phyloP scores from a whole-genome alignment of 257 asterid genomes.

The Echites panduratus region DNA sequence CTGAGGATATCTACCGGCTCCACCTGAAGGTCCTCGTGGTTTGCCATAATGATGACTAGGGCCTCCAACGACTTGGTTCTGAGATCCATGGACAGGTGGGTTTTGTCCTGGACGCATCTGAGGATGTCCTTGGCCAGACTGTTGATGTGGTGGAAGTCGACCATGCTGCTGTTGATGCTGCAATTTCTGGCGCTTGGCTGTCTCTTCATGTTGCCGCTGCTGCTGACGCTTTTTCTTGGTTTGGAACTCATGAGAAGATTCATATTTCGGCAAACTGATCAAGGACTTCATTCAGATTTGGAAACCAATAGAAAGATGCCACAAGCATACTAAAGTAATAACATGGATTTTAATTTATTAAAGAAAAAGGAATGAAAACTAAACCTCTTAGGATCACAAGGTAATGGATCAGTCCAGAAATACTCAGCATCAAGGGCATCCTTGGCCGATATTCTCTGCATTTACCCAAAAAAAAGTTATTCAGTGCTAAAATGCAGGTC shows the following conservation, averaged over 20 bases:
- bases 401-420: conserved; percentile 86
- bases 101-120: conserved; percentile 66
- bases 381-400: conserved; percentile 85
- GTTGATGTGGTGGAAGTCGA: conserved; percentile 67
- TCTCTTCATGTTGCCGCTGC: conserved; percentile 69
- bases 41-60: conserved; percentile 64
- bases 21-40: conserved; percentile 73
- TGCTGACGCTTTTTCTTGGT: conserved; percentile 92
- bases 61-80: conserved; percentile 57
- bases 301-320: conserved; percentile 7
- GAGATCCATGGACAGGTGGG: conserved; percentile 42
- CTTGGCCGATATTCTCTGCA: conserved; percentile 81
- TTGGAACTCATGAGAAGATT: conserved; percentile 85
- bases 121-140: conserved; percentile 57
- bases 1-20: conserved; percentile 71
- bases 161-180: conserved; percentile 65
- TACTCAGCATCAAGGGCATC: conserved; percentile 87
- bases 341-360: background rate
- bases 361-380: background rate
- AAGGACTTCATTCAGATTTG: background rate
- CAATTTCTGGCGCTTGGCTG: conserved; percentile 63
- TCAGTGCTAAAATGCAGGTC: background rate
- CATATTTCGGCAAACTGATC: conserved; percentile 72
- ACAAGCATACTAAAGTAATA: background rate
- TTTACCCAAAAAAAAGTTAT: background rate